Evolutionary conservation across 2,329 filamentous ascomycete species (phyloP).

Genomic region (Alternaria infectoria): DNA sequence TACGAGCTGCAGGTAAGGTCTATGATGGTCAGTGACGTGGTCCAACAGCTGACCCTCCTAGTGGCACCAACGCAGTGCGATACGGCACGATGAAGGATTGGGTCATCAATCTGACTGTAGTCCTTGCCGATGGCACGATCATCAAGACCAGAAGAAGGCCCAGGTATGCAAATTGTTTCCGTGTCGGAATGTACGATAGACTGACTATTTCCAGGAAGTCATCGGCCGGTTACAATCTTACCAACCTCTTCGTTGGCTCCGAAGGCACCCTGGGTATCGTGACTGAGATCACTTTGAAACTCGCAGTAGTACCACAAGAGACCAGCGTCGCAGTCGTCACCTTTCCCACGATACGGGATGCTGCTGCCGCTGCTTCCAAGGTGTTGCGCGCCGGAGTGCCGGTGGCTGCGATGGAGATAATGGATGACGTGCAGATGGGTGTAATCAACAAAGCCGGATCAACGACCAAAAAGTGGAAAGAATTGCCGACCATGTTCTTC

Average conservation of each 20-base stretch:
- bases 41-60: constrained; percentile 41
- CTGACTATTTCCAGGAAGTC: constrained; percentile 62
- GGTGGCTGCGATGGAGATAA: constrained; percentile 80
- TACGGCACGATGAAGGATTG: constrained; percentile 90
- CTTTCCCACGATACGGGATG: constrained; percentile 78
- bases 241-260: constrained; percentile 78
- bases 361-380: constrained; percentile 73
- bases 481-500: constrained; percentile 80
- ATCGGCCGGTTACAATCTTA: constrained; percentile 83
- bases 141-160: constrained; percentile 82
- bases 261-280: constrained; percentile 83
- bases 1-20: constrained; percentile 63
- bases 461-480: constrained; percentile 75
- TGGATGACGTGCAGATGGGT: constrained; percentile 88
- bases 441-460: constrained; percentile 78
- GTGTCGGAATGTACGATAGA: constrained; percentile 6
- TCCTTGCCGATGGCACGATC: constrained; percentile 77
- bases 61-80: constrained; percentile 78
- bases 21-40: neutral
- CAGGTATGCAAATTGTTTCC: constrained; percentile 48
- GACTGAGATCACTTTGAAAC: constrained; percentile 81
- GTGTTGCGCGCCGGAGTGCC: constrained; percentile 79
- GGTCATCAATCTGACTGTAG: constrained; percentile 83
- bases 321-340: constrained; percentile 80
- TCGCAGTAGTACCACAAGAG: constrained; percentile 76